Percentiles rank a stretch among this genome's conserved stretches.
phyloP scores from a whole-genome alignment of 176 grass and related monocot species.

The Saccharum officinarum region DNA sequence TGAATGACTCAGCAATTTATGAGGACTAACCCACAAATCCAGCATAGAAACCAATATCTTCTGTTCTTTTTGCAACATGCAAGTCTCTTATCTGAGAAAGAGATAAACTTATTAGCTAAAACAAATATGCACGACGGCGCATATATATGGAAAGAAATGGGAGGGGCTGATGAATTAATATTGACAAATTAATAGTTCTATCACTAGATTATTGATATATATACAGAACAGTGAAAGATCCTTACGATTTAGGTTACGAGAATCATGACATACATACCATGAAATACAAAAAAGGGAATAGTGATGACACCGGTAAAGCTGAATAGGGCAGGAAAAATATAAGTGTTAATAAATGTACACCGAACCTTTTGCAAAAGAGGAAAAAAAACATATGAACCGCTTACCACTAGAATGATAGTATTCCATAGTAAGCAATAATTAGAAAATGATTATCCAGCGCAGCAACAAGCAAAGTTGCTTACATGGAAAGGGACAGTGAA shows the following conservation, averaged over 20 bases:
- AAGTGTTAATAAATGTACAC: neutral
- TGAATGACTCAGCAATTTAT: neutral
- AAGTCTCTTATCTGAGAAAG: constrained; percentile 82
- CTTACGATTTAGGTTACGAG: neutral
- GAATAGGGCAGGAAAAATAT: too few species aligned
- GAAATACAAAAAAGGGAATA: too few species aligned
- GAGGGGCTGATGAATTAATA: too few species aligned
- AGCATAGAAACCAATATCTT: constrained; percentile 98
- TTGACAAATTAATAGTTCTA: neutral
- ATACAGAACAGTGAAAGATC: too few species aligned
- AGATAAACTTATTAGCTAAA: neutral
- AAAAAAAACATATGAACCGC: neutral
- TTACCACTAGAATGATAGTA: too few species aligned
- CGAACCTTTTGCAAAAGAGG: too few species aligned
- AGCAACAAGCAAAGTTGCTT: neutral
- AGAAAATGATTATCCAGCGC: neutral
- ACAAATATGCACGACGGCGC: too few species aligned
- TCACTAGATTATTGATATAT: too few species aligned
- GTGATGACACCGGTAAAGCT: too few species aligned
- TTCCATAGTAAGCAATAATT: too few species aligned
- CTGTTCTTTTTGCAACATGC: constrained; percentile 79
- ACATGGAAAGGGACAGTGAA: too few species aligned
- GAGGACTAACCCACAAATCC: constrained; percentile 78
- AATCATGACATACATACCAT: constrained; percentile 1
- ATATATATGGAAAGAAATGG: too few species aligned